These are phyloP conservation scores for Trypanosoma melophagium DNA, from an alignment of 208 protist genomes.

Conservation along the genomic window DNA sequence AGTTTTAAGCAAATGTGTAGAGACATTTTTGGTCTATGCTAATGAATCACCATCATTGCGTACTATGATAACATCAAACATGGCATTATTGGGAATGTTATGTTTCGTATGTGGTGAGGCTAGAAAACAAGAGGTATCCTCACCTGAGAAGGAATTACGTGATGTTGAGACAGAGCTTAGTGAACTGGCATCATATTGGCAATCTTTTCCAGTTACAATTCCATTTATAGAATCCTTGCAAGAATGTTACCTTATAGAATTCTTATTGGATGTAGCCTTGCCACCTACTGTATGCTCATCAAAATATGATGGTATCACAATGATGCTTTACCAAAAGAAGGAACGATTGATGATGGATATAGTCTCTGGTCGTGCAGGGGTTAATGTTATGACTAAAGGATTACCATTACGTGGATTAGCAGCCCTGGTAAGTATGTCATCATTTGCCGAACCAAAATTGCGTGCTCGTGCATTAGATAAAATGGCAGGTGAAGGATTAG, in stretches of 20 bases:
- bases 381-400: conserved; percentile 47
- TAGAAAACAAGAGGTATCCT: conserved; percentile 45
- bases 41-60: conserved; percentile 70
- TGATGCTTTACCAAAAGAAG: conserved; percentile 66
- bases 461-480: conserved; percentile 69
- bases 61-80: conserved; percentile 49
- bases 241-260: conserved; percentile 81
- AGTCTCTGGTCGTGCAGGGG: conserved; percentile 46
- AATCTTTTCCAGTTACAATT: conserved; percentile 7
- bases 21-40: conserved; percentile 77
- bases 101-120: conserved; percentile 68
- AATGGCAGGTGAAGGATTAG: conserved; percentile 66
- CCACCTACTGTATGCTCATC: conserved; percentile 86
- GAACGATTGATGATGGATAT: conserved; percentile 63
- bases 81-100: conserved; percentile 51
- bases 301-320: conserved; percentile 75
- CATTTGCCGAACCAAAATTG: conserved; percentile 59
- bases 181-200: conserved; percentile 33
- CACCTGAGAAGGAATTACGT: conserved; percentile 24
- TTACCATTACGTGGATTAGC: conserved; percentile 59
- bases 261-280: conserved; percentile 84
- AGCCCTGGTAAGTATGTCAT: conserved; percentile 63
- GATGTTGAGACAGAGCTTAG: conserved; percentile 59
- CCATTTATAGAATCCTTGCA: conserved; percentile 29
- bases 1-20: conserved; percentile 67